Percentiles rank a stretch among this genome's conserved stretches.
These are phyloP conservation scores for Colletotrichum gloeosporioides DNA, from an alignment of 2,329 filamentous ascomycete species.

Conservation along the genomic window DNA sequence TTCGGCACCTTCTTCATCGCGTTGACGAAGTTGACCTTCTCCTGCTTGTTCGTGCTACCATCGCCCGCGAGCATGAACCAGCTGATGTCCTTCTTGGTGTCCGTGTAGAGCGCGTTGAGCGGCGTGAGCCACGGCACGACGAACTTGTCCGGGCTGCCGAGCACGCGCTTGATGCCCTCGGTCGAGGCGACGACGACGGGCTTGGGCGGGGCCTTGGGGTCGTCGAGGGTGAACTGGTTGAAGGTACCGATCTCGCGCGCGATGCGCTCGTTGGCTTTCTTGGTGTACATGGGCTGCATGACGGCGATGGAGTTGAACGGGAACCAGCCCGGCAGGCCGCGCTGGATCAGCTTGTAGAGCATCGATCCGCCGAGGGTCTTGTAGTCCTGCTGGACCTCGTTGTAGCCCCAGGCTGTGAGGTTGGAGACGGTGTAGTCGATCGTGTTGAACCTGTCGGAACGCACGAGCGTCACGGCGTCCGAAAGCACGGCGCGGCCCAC, in stretches of 20 bases:
- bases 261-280: conserved; percentile 42
- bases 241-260: conserved; percentile 42
- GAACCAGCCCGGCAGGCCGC: conserved; percentile 45
- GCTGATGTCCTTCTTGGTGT: conserved; percentile 37
- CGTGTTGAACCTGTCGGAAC: conserved; percentile 65
- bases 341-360: conserved; percentile 51
- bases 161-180: conserved; percentile 34
- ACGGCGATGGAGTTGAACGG: conserved; percentile 44
- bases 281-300: conserved; percentile 53
- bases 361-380: conserved; percentile 47
- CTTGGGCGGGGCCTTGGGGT: conserved; percentile 38
- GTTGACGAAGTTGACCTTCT: conserved; percentile 34
- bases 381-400: conserved; percentile 40
- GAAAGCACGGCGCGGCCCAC: conserved; percentile 62
- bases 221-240: conserved; percentile 35
- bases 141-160: conserved; percentile 36
- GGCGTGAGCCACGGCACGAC: conserved; percentile 36
- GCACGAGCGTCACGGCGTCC: conserved; percentile 64
- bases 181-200: conserved; percentile 29
- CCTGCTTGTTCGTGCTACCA: conserved; percentile 27
- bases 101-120: conserved; percentile 33
- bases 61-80: conserved; percentile 47
- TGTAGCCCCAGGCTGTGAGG: conserved; percentile 50
- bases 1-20: conserved; percentile 38
- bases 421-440: conserved; percentile 47